Percentiles rank a stretch among this genome's conserved stretches.
phyloP scores from a whole-genome alignment of 169 alveolate species.

The Cryptosporidium ryanae region DNA sequence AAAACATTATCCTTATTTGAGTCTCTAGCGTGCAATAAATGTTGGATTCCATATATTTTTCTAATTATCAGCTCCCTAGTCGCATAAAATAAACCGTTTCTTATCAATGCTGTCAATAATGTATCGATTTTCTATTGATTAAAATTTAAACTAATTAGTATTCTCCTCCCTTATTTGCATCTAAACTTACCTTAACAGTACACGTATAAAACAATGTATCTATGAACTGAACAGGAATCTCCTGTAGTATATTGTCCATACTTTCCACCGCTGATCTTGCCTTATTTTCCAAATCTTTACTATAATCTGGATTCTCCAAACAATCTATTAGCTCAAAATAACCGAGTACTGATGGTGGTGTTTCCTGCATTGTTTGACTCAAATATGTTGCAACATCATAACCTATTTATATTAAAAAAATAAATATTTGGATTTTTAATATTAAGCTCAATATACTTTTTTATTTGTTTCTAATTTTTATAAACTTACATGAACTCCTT shows the following conservation, averaged over 20 bases:
- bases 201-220: slow-evolving; percentile 59
- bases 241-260: slow-evolving; percentile 67
- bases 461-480: not conserved
- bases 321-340: slow-evolving; percentile 55
- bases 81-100: slow-evolving; percentile 66
- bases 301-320: slow-evolving; percentile 49
- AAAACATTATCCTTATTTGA: slow-evolving; percentile 50
- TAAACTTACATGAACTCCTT: slow-evolving; percentile 67
- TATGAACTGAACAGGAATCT: slow-evolving; percentile 65
- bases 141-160: not conserved
- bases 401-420: slow-evolving; percentile 9
- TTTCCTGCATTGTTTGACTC: slow-evolving; percentile 69
- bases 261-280: slow-evolving; percentile 51
- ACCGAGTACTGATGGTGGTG: slow-evolving; percentile 70
- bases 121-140: slow-evolving; percentile 49
- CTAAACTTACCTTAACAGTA: slow-evolving; percentile 59
- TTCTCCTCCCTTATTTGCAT: not conserved
- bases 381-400: slow-evolving; percentile 60
- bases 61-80: slow-evolving; percentile 61
- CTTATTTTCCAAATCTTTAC: slow-evolving; percentile 22
- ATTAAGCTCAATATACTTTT: not conserved
- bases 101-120: slow-evolving; percentile 49
- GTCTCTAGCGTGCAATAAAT: slow-evolving; percentile 64
- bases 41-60: slow-evolving; percentile 59
- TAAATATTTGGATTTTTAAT: not conserved